Evolutionary conservation across 2,329 filamentous ascomycete species (phyloP), one percentile per base, ranked within the genome.

Genomic region (Cordyceps javanica): DNA sequence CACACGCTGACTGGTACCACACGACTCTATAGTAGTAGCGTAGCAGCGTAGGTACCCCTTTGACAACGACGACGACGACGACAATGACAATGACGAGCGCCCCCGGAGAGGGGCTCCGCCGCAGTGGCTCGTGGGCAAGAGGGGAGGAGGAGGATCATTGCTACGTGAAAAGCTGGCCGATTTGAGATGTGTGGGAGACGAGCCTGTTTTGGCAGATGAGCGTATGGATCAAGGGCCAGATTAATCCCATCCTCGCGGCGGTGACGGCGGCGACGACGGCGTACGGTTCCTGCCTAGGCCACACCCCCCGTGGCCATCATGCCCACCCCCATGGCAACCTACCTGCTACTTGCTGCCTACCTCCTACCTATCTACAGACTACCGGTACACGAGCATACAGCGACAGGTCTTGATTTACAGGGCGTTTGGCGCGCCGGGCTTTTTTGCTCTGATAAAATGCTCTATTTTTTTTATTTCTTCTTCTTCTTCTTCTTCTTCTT

Each of bases 401-500:
- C n/a, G n/a, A n/a, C n/a, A 21, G 19, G 16, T 13, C 13, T 48
- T 39, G 48, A 48, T 55, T 46, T 55, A 48, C 53, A 55, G 53
- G 42, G 25, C 42, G 32, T 55, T 21, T 55, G 42, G 32, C 39
- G 51, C 41, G 19, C 26, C 13, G 19, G 36, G 14, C 26, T 10
- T 25, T 23, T 23, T 23, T 38, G n/a, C n/a, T n/a, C n/a, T 25
- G 32, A n/a, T 38, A 41, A 41, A 19, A 9, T 21, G 8, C 6
- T 21, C 3, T 6, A 9, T 39, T 3, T n/a, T 39, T 9, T 16
- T 26, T 16, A 23, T 6, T 19, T n/a, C n/a, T n/a, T n/a, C n/a
- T n/a, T n/a, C n/a, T n/a, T n/a, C n/a, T n/a, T n/a, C n/a, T n/a
- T n/a, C n/a, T n/a, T n/a, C n/a, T n/a, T n/a, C n/a, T n/a, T n/a